These are phyloP conservation scores for Miscanthus lutarioriparius DNA, from an alignment of 176 grass and related monocot species.

Conservation along the genomic window DNA sequence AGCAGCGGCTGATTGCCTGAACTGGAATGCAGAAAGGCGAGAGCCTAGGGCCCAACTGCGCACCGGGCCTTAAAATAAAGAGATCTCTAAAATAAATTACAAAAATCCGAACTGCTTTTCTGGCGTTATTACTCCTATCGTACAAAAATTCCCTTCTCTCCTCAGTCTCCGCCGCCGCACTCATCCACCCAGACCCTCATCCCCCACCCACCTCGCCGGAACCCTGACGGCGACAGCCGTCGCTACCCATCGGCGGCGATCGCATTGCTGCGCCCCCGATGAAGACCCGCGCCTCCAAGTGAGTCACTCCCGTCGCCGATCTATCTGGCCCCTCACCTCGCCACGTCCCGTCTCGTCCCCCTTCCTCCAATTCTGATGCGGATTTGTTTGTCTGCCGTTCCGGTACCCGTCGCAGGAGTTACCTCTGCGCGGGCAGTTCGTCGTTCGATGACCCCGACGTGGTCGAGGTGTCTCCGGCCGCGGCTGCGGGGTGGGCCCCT, in stretches of 20 bases:
- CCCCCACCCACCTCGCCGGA: slow-evolving; percentile 22
- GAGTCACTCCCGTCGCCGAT: slow-evolving; percentile 34
- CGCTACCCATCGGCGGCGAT: slow-evolving; percentile 20
- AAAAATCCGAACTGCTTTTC: neutral
- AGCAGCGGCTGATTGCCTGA: neutral
- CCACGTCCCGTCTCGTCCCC: neutral
- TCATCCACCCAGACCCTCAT: neutral
- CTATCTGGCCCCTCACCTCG: neutral
- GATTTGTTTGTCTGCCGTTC: neutral
- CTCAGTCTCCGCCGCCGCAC: slow-evolving; percentile 5
- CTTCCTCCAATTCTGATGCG: neutral
- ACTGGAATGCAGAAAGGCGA: neutral
- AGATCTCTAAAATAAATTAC: neutral
- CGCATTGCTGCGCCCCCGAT: slow-evolving; percentile 38
- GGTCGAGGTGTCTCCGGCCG: slow-evolving; percentile 53
- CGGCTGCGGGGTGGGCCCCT: slow-evolving; percentile 48
- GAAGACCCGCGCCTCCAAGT: slow-evolving; percentile 53
- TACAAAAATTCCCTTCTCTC: neutral
- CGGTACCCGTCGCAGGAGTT: slow-evolving; percentile 27
- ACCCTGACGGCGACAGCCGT: slow-evolving; percentile 22
- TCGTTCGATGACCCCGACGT: slow-evolving; percentile 62
- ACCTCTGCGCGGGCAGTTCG: slow-evolving; percentile 48
- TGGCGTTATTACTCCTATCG: too few species aligned
- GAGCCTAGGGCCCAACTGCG: neutral
- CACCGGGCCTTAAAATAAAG: neutral